phyloP scores from a whole-genome alignment of 2,329 filamentous ascomycete genomes.

The Aspergillus luchuensis region DNA sequence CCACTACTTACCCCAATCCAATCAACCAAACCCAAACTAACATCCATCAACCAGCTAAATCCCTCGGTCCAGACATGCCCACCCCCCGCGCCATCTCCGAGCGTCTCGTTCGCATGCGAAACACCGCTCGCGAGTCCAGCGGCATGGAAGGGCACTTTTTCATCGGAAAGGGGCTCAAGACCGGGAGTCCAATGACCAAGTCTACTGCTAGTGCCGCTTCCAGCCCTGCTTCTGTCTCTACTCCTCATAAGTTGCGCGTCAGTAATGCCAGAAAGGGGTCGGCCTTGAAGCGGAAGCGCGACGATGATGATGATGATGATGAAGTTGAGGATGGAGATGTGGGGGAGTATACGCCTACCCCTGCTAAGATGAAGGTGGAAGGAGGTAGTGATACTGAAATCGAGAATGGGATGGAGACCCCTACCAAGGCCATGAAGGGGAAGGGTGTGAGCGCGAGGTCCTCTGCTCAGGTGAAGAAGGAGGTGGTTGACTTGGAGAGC shows the following conservation, averaged over 20 bases:
- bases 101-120: slow-evolving; percentile 40
- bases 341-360: background rate
- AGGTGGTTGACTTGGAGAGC: background rate
- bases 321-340: background rate
- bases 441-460: background rate
- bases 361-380: slow-evolving; percentile 7
- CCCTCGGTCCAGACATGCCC: slow-evolving; percentile 26
- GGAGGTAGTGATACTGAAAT: too few relatives aligned
- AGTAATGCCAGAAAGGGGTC: background rate
- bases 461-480: background rate
- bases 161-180: slow-evolving; percentile 18
- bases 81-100: slow-evolving; percentile 46
- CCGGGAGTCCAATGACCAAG: background rate
- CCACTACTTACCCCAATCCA: background rate
- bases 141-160: slow-evolving; percentile 19
- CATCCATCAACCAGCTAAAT: slow-evolving; percentile 16
- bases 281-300: slow-evolving; percentile 6
- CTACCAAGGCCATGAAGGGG: background rate
- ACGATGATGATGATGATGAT: background rate
- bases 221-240: slow-evolving; percentile 6
- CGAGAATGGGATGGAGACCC: too few relatives aligned
- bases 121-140: slow-evolving; percentile 17
- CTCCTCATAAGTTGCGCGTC: slow-evolving; percentile 16
- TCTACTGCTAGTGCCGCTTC: too few relatives aligned
- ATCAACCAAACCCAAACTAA: background rate